Evolutionary conservation across 805 yeast species (phyloP).

Genomic region (Hanseniaspora singularis): DNA sequence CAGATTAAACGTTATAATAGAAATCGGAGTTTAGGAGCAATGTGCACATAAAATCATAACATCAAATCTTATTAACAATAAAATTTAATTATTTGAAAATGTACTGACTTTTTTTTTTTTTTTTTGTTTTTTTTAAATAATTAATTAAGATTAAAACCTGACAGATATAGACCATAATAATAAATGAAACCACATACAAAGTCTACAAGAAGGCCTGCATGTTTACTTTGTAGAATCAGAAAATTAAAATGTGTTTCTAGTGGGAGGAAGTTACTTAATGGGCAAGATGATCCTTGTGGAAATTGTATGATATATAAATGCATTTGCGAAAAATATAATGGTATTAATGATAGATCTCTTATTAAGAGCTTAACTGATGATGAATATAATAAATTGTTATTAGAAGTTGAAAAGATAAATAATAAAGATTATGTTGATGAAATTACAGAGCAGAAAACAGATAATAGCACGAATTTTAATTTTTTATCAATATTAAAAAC

Average conservation of each 20-base stretch:
- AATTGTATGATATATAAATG: slow-evolving; percentile 14
- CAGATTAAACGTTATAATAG: no score
- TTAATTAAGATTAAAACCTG: no score
- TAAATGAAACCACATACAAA: no score
- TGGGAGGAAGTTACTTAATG: not conserved
- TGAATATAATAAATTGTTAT: not conserved
- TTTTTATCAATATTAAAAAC: not conserved
- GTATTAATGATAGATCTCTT: slow-evolving; percentile 1
- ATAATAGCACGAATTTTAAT: no score
- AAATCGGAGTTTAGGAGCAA: no score
- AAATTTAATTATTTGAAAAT: no score
- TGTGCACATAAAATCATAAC: no score
- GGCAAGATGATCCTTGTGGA: slow-evolving; percentile 8
- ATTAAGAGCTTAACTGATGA: not conserved
- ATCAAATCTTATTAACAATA: no score
- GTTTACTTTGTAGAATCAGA: slow-evolving; percentile 13
- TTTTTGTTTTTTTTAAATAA: no score
- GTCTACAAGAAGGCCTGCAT: slow-evolving; percentile 6
- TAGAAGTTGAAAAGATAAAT: not conserved
- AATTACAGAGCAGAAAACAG: not conserved
- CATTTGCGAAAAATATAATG: slow-evolving; percentile 3
- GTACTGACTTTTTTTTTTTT: no score
- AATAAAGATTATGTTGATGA: not conserved
- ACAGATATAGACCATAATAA: no score
- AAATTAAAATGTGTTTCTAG: slow-evolving; percentile 10